Evolutionary conservation across 306 rosid genomes (phyloP), one percentile per base, ranked within the genome.

Genomic region (Urtica urens): DNA sequence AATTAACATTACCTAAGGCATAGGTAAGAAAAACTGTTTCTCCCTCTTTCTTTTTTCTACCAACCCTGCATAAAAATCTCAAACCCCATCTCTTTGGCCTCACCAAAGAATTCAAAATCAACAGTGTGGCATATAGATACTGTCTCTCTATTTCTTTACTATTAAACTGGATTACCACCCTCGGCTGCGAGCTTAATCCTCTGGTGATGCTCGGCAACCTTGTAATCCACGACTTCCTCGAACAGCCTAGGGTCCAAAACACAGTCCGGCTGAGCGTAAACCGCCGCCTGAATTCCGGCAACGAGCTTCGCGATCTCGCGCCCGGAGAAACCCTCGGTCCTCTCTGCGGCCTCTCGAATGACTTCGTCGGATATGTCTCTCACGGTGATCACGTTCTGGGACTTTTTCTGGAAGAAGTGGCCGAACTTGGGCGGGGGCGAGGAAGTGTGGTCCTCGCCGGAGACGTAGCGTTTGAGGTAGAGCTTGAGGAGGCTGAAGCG

Each of bases 241-340:
- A 82, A 73, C 69, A 86, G 55, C 46, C 72, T 66, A 16, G 96
- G 61, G 67, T 92, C 99, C 72, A 92, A 78, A 34, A 73, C 55
- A 55, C 99, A 92, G 58, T 92, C 94, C 11, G 88, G 83, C 26
- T 77, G 81, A 10, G 93, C 88, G 48, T 86, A 92, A 2, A 92
- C 99, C n/a, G 96, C 93, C 38, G 99, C 99, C 63, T 82, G 99
- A 53, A 92, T 74, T n/a, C 99, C 51, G 27, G 96, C 96, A 79
- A 86, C 53, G 49, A 86, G 93, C 70, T 92, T 92, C 18, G 99
- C 99, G 5, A 92, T 79, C 80, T 92, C 99, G 1, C 99, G 96
- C 38, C 99, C 99, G 1, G 99, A 92, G 82, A 92, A 92, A 42
- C 88, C 96, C 58, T 73, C 96, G 13, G 93, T 92, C 57, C 68